Conservation (phyloP, 2,329 filamentous ascomycete genomes). For the Aotearoamyces nothofagi region DNA sequence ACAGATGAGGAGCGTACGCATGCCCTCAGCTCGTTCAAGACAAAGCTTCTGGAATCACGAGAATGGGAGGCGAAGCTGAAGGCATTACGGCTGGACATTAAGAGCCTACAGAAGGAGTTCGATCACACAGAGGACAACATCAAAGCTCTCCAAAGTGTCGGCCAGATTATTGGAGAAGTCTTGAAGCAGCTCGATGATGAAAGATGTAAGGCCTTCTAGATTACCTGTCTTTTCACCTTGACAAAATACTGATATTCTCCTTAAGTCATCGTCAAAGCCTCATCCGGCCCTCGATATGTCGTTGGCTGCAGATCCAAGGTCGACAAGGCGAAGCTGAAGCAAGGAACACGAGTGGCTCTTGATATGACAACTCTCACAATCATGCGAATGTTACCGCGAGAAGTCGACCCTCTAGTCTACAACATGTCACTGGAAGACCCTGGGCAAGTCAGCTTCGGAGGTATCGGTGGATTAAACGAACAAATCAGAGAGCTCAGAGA, state of each 20-base stretch:
- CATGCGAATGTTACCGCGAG: constrained; percentile 97
- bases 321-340: constrained; percentile 93
- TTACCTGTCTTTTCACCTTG: background rate
- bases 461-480: constrained; percentile 94
- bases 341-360: constrained; percentile 90
- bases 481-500: constrained; percentile 95
- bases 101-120: constrained; percentile 85
- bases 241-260: constrained; percentile 8
- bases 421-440: constrained; percentile 99
- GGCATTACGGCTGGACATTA: constrained; percentile 84
- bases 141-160: constrained; percentile 96
- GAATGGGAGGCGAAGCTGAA: constrained; percentile 99
- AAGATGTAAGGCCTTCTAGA: constrained; percentile 54
- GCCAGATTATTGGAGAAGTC: constrained; percentile 98
- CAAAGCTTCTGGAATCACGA: constrained; percentile 79
- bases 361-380: constrained; percentile 99
- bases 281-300: constrained; percentile 91
- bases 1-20: constrained; percentile 42
- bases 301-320: constrained; percentile 98
- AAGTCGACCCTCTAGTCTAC: constrained; percentile 97
- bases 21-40: constrained; percentile 64
- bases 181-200: constrained; percentile 98
- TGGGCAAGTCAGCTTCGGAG: constrained; percentile 92
- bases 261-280: constrained; percentile 94
- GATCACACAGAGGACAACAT: constrained; percentile 98